Evolutionary conservation across 805 yeast genomes (phyloP), one percentile per base, ranked within the genome.

Genomic region (Kregervanrija pseudodelftensis): DNA sequence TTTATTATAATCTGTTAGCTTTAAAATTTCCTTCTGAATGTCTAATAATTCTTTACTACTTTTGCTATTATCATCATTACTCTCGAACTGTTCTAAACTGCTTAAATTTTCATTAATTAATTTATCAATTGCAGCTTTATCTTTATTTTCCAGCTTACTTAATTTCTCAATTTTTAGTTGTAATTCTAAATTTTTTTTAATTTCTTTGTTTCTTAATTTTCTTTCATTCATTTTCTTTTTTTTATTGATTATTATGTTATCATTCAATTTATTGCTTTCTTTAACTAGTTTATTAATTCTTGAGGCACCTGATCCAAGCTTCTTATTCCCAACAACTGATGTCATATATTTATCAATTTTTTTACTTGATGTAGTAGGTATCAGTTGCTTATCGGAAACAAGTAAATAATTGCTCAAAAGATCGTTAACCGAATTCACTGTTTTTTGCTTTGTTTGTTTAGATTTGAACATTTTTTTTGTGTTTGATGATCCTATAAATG

Each of bases 11-110:
- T 70, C 69, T 44, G 73, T 72, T 60, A 79, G 66, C 7, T 52
- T 52, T n/a, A 74, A 37, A 11, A 77, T 68, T 30, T 67, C 67
- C 2, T 59, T 49, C 47, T 77, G 77, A 11, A 75, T 45, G 7
- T 68, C 69, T 7, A 56, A 44, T 17, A 76, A 48, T 33, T 75
- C 79, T 7, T 22, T 22, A 7, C 28, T 22, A 22, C 8, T 22
- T 22, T 7, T 22, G 28, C 7, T 7, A 22, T 7, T 22, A 22
- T 63, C 65, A 30, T 61, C 60, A 17, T 68, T 67, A 22, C 43
- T 42, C 16, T 57, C 41, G 9, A 37, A 45, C 38, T 66, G 71
- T 73, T 64, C 64, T 11, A 74, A 47, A 28, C 56, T 60, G 8
- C 59, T 52, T 4, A 70, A 58, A 48, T 75, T 63, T 16, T 61